phyloP scores from a whole-genome alignment of 495 filamentous ascomycete genomes.

The Rhizodiscina lignyota region DNA sequence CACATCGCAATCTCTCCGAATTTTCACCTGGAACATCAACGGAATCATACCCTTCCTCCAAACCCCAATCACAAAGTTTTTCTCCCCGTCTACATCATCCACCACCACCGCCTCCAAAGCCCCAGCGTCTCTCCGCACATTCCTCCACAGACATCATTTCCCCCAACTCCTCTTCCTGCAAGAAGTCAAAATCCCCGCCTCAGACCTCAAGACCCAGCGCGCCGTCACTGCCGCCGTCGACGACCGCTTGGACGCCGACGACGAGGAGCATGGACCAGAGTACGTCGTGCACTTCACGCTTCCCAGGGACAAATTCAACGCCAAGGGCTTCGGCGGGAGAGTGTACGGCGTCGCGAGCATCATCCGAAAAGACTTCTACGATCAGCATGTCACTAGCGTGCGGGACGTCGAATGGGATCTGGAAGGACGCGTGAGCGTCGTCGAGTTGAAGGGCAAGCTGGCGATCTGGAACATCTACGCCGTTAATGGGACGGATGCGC shows the following conservation, averaged over 20 bases:
- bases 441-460: conserved; percentile 19
- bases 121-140: conserved; percentile 22
- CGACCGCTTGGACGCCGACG: neutral
- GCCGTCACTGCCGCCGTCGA: conserved; percentile 22
- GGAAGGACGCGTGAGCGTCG: conserved; percentile 32
- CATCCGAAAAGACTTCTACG: conserved; percentile 25
- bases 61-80: too few species aligned
- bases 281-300: conserved; percentile 28
- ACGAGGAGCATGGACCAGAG: conserved; percentile 7
- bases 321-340: conserved; percentile 27
- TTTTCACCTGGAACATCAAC: too few species aligned
- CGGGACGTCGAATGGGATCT: conserved; percentile 29
- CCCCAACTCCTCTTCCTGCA: conserved; percentile 33
- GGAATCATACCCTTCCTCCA: too few species aligned
- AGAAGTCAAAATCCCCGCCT: conserved; percentile 32
- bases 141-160: conserved; percentile 28
- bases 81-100: too few species aligned
- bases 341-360: conserved; percentile 35
- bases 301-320: conserved; percentile 31
- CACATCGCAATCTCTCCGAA: too few species aligned
- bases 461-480: conserved; percentile 34
- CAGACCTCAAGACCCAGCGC: conserved; percentile 18
- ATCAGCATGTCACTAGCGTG: conserved; percentile 5
- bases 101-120: too few species aligned
- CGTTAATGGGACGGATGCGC: conserved; percentile 31